Base-by-base conservation (phyloP, 2,329 filamentous ascomycete species). In the Fusarium penzigii region DNA sequence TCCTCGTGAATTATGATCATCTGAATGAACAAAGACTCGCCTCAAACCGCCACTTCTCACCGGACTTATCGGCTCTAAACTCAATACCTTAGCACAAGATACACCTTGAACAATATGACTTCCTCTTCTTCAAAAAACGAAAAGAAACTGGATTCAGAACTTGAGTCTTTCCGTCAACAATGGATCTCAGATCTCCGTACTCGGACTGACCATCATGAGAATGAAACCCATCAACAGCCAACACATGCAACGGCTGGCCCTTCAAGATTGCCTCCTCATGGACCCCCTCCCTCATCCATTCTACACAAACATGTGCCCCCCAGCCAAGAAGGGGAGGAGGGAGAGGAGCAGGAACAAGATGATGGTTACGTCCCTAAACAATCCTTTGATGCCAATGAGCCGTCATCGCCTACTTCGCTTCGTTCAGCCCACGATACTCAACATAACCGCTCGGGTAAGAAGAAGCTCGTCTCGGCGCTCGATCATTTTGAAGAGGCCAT, bases 401-500 rank as follows among this genome's bases (percentile, higher is more conserved):
- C 56, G 2, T 36, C 50, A 10, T 46, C 55, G 3, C 46, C 49
- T 10, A 34, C 6, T 32, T 25, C 46, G 32, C 29, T 25, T 0
- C 57, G 39, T 3, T 17, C 17, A n/a, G 5, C 42, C 3, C 56
- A 56, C 29, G 56, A 60, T 5, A 29, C 42, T 1, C 47, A 51
- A 14, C 56, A 56, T 52, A 56, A 51, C 13, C 42, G 48, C 1
- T 44, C 55, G 16, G 52, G 51, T 10, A 41, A 70, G 11, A 69
- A 61, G 50, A 72, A 88, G 61, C 89, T 89, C 5, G 76, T 78
- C 17, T 89, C 92, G 11, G 94, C 94, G 1, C 74, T 99, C 14
- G 94, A 97, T 63, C 90, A 96, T 70, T 97, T 94, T 65, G 94
- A 97, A 69, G 85, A 84, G 68, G 94, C 93, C 4, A 92, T 96